These are phyloP conservation scores for Arxiozyma slooffiae DNA, from an alignment of 1,139 yeast species.

Conservation along the genomic window DNA sequence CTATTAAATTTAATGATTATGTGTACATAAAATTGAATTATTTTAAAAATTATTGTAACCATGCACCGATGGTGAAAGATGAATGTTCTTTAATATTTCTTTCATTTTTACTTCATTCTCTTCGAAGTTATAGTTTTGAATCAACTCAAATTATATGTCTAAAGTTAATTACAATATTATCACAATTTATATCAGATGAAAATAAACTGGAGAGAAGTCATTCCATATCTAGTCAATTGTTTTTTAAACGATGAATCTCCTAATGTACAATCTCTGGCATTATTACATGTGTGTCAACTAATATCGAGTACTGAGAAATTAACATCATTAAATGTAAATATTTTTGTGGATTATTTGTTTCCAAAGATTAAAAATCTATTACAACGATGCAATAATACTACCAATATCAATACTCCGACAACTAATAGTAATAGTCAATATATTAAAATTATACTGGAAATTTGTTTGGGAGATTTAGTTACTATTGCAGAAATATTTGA, in stretches of 20 bases:
- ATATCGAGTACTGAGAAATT: slow-evolving; percentile 55
- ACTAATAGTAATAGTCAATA: slow-evolving; percentile 34
- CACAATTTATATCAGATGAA: slow-evolving; percentile 72
- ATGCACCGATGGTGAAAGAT: slow-evolving; percentile 2
- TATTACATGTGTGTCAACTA: slow-evolving; percentile 52
- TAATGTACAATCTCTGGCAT: slow-evolving; percentile 51
- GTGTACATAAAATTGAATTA: neutral
- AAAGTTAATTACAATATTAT: slow-evolving; percentile 63
- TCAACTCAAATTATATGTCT: slow-evolving; percentile 59
- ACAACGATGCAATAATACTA: slow-evolving; percentile 15
- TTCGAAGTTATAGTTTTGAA: slow-evolving; percentile 57
- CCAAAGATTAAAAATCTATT: slow-evolving; percentile 54
- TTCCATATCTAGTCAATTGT: slow-evolving; percentile 63
- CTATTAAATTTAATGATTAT: neutral
- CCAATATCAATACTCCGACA: neutral
- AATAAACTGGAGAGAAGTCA: slow-evolving; percentile 73
- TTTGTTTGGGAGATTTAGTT: slow-evolving; percentile 62
- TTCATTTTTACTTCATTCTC: slow-evolving; percentile 51
- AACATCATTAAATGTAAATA: slow-evolving; percentile 62
- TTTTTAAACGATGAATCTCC: slow-evolving; percentile 41
- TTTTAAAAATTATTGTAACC: neutral
- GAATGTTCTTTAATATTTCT: slow-evolving; percentile 48
- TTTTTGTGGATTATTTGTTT: slow-evolving; percentile 72
- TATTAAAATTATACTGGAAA: slow-evolving; percentile 61
- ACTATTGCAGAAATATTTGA: slow-evolving; percentile 52